Percentiles rank a stretch among this genome's conserved stretches.
Conservation (phyloP, 345 rosid genomes). For the Euphorbia lathyris region DNA sequence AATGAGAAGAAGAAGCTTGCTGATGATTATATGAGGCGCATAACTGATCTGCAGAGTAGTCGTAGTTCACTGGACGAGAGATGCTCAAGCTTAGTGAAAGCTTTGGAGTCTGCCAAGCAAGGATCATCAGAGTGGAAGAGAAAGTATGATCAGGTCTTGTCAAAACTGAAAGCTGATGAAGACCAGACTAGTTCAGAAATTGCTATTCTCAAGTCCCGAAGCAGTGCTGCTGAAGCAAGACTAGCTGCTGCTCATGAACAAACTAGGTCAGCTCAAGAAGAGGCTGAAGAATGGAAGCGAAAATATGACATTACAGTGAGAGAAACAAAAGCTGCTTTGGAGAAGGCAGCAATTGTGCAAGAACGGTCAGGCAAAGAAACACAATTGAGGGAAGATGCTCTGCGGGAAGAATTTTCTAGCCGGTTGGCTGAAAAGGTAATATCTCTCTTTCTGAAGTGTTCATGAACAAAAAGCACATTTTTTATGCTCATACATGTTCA, state of each 20-base stretch:
- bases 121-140: slow-evolving; percentile 74
- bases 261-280: slow-evolving; percentile 81
- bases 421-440: slow-evolving; percentile 69
- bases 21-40: slow-evolving; percentile 70
- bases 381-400: slow-evolving; percentile 80
- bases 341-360: slow-evolving; percentile 86
- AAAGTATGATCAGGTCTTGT: slow-evolving; percentile 61
- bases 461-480: background rate
- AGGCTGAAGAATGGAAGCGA: slow-evolving; percentile 90
- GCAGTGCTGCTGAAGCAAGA: slow-evolving; percentile 93
- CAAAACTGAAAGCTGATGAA: slow-evolving; percentile 73
- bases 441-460: slow-evolving; percentile 4
- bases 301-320: slow-evolving; percentile 82
- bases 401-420: slow-evolving; percentile 67
- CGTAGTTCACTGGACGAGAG: slow-evolving; percentile 79
- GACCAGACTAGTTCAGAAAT: slow-evolving; percentile 73
- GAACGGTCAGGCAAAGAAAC: slow-evolving; percentile 74
- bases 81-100: slow-evolving; percentile 64
- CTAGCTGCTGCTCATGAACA: slow-evolving; percentile 94
- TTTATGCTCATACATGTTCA: background rate
- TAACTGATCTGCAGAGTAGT: slow-evolving; percentile 70
- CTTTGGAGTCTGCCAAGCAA: slow-evolving; percentile 69
- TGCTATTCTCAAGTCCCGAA: slow-evolving; percentile 70
- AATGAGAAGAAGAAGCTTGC: slow-evolving; percentile 86
- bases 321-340: slow-evolving; percentile 86